Evolutionary conservation across 2,329 filamentous ascomycete genomes (phyloP).

Genomic region (Epicoccum sorghinum): DNA sequence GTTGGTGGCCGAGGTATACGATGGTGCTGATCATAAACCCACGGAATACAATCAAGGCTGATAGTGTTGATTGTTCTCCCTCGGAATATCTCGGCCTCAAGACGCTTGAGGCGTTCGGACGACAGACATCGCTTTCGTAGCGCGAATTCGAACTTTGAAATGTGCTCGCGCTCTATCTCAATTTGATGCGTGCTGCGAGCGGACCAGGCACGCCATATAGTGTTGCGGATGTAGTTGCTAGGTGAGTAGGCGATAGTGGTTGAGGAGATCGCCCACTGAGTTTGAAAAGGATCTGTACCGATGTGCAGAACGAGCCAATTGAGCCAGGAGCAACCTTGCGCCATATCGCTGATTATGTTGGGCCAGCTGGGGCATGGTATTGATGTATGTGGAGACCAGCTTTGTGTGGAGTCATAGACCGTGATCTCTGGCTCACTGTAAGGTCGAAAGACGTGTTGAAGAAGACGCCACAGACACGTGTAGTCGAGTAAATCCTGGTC

Average conservation of each 20-base stretch:
- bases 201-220: slow-evolving; percentile 15
- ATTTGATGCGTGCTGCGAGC: slow-evolving; percentile 17
- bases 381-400: background rate
- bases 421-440: slow-evolving; percentile 14
- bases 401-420: background rate
- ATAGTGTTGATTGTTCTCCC: slow-evolving; percentile 24
- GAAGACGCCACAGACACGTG: slow-evolving; percentile 20
- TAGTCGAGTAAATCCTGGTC: slow-evolving; percentile 23
- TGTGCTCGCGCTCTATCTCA: slow-evolving; percentile 24
- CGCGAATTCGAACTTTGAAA: slow-evolving; percentile 23
- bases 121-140: slow-evolving; percentile 23
- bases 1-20: slow-evolving; percentile 4
- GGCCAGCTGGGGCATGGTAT: slow-evolving; percentile 12
- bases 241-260: background rate
- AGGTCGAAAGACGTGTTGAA: slow-evolving; percentile 19
- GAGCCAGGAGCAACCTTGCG: slow-evolving; percentile 28
- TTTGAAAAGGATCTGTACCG: slow-evolving; percentile 17
- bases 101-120: slow-evolving; percentile 9
- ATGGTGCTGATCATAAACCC: slow-evolving; percentile 24
- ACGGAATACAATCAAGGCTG: slow-evolving; percentile 27
- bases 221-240: slow-evolving; percentile 8
- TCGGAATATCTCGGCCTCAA: slow-evolving; percentile 17
- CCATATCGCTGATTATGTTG: slow-evolving; percentile 18
- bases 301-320: slow-evolving; percentile 23
- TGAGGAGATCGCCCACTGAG: slow-evolving; percentile 17